Conservation (phyloP, 768 basidiomycete genomes). For the Rubroboletus satanas region DNA sequence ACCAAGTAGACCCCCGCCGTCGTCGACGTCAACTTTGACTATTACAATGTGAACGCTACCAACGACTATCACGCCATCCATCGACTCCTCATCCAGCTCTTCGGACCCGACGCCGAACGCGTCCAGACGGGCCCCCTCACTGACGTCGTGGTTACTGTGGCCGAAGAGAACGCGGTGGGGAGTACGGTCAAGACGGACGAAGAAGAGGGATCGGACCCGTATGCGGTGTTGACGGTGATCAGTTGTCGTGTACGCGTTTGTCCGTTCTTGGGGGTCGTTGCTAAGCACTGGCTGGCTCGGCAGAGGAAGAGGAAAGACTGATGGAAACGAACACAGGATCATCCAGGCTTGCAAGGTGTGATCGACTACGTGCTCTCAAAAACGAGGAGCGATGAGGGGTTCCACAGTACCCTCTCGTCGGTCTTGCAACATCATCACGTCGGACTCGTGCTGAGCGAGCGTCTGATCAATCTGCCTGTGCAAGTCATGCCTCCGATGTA, state of each 20-base stretch:
- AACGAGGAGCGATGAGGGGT: constrained; percentile 42
- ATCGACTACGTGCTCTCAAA: constrained; percentile 67
- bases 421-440: constrained; percentile 44
- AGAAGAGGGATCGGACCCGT: constrained; percentile 58
- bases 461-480: constrained; percentile 93
- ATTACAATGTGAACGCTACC: constrained; percentile 79
- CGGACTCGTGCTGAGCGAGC: constrained; percentile 82
- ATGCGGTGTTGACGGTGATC: constrained; percentile 79
- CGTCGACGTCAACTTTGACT: constrained; percentile 62
- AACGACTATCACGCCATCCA: constrained; percentile 88
- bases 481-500: constrained; percentile 93
- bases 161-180: constrained; percentile 70
- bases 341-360: constrained; percentile 67
- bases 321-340: constrained; percentile 44
- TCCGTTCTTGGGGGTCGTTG: background rate
- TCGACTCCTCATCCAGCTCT: constrained; percentile 64
- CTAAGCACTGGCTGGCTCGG: background rate
- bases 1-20: constrained; percentile 14
- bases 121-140: constrained; percentile 72
- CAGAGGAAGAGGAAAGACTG: background rate
- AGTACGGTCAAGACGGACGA: constrained; percentile 88
- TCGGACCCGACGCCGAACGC: constrained; percentile 65
- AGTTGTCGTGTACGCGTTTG: constrained; percentile 58
- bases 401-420: constrained; percentile 51
- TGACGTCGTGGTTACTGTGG: constrained; percentile 73